phyloP scores from a whole-genome alignment of 345 rosid species.

The Pugionium cornutum region DNA sequence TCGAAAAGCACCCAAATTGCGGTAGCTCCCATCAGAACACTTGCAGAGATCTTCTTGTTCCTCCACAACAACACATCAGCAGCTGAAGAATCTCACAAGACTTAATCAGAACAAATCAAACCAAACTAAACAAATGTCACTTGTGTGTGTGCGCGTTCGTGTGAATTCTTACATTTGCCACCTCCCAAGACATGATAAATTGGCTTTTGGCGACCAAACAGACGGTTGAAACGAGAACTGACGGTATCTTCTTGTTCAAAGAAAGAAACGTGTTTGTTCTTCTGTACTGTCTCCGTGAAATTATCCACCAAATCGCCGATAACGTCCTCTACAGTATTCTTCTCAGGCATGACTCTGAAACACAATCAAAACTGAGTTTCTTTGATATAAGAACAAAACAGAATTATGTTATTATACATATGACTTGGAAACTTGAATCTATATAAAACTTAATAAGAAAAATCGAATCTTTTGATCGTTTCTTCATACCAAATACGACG shows the following conservation, averaged over 20 bases:
- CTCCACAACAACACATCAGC: conserved; percentile 98
- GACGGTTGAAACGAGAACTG: conserved; percentile 57
- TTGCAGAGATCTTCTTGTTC: conserved; percentile 90
- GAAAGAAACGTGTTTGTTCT: conserved; percentile 63
- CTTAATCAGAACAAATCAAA: conserved; percentile 14
- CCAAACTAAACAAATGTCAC: conserved; percentile 5
- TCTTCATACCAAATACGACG: conserved; percentile 1
- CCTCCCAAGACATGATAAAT: conserved; percentile 80
- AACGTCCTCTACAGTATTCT: conserved; percentile 58
- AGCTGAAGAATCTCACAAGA: conserved; percentile 52
- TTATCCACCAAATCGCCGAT: conserved; percentile 63
- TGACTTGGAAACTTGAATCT: no score
- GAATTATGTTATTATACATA: not conserved
- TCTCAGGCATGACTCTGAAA: conserved; percentile 72
- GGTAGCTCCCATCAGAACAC: conserved; percentile 69
- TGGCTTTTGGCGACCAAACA: conserved; percentile 84
- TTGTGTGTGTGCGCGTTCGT: not conserved
- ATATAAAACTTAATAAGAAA: not conserved
- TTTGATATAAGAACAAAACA: not conserved
- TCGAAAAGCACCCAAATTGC: conserved; percentile 86
- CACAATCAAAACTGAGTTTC: conserved; percentile 6
- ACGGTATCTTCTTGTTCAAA: conserved; percentile 63
- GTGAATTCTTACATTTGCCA: conserved; percentile 60
- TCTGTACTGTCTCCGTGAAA: conserved; percentile 56
- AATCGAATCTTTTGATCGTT: conserved; percentile 20